Evolutionary conservation across 495 filamentous ascomycete species (phyloP).

Genomic region (Haplographium delicatum): DNA sequence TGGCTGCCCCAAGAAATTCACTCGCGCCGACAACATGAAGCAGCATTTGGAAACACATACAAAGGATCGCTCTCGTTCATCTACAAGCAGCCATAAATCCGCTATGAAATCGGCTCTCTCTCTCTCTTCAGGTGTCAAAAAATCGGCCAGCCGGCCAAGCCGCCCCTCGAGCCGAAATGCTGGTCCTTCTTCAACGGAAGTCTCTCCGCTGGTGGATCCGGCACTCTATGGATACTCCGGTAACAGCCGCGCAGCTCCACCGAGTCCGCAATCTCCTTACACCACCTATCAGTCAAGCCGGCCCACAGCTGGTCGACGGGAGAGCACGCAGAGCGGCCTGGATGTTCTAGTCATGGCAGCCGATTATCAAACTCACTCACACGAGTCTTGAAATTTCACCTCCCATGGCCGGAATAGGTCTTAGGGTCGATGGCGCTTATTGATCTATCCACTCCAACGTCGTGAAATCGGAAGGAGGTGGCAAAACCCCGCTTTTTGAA

Average conservation of each 20-base stretch:
- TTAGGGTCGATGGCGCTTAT: no score
- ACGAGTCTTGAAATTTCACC: no score
- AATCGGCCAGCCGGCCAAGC: background rate
- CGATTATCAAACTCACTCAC: slow-evolving; percentile 3
- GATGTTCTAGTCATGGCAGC: slow-evolving; percentile 12
- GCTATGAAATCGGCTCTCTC: slow-evolving; percentile 11
- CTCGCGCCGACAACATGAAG: slow-evolving; percentile 97
- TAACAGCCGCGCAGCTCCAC: background rate
- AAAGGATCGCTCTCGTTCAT: slow-evolving; percentile 41
- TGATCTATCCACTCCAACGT: no score
- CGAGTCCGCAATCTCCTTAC: background rate
- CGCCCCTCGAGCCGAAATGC: slow-evolving; percentile 14
- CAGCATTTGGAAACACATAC: slow-evolving; percentile 90
- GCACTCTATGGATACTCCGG: slow-evolving; percentile 2
- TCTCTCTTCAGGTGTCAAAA: slow-evolving; percentile 12
- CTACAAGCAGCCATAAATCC: slow-evolving; percentile 3
- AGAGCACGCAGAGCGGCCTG: slow-evolving; percentile 2
- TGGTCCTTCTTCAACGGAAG: slow-evolving; percentile 1
- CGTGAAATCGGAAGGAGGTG: no score
- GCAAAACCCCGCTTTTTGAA: no score
- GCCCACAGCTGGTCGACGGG: background rate
- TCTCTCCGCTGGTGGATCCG: slow-evolving; percentile 10
- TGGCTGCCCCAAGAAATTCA: slow-evolving; percentile 86
- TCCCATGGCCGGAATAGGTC: no score
- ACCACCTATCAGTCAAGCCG: background rate